Evolutionary conservation across 306 rosid genomes (phyloP).

Genomic region (Chamaecrista fasciculata): DNA sequence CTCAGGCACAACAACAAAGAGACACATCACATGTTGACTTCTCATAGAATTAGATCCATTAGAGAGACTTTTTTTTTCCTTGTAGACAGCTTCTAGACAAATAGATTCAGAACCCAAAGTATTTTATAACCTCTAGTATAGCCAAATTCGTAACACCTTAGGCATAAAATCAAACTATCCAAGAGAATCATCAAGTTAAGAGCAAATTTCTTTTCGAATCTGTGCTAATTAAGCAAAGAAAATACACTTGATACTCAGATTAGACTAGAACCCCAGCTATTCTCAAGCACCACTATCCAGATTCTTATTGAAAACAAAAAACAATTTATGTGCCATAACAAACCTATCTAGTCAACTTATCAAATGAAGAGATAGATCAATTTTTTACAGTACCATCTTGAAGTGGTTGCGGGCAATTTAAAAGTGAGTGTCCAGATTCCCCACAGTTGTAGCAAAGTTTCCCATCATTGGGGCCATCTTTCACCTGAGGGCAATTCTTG

Average conservation of each 20-base stretch:
- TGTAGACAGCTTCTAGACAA: background rate
- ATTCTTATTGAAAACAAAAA: background rate
- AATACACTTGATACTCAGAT: background rate
- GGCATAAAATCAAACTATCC: background rate
- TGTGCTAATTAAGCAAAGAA: background rate
- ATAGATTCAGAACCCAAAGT: background rate
- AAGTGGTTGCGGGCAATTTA: constrained; percentile 59
- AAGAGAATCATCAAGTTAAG: background rate
- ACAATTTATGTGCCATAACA: background rate
- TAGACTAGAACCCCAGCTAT: background rate
- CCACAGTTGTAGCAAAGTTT: constrained; percentile 90
- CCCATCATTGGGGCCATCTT: constrained; percentile 36
- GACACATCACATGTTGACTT: background rate
- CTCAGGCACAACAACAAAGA: background rate
- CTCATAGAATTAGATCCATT: background rate
- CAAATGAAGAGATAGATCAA: background rate
- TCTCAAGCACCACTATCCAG: background rate
- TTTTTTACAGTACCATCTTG: constrained; percentile 54
- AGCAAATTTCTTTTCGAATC: background rate
- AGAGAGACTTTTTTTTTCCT: background rate
- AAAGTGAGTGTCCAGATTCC: constrained; percentile 70
- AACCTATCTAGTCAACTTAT: background rate
- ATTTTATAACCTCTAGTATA: background rate
- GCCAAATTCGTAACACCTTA: background rate
- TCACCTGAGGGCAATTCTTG: constrained; percentile 69